Evolutionary conservation across 169 alveolate genomes (phyloP), one percentile per base, ranked within the genome.

Genomic region (Plasmodium falciparum): DNA sequence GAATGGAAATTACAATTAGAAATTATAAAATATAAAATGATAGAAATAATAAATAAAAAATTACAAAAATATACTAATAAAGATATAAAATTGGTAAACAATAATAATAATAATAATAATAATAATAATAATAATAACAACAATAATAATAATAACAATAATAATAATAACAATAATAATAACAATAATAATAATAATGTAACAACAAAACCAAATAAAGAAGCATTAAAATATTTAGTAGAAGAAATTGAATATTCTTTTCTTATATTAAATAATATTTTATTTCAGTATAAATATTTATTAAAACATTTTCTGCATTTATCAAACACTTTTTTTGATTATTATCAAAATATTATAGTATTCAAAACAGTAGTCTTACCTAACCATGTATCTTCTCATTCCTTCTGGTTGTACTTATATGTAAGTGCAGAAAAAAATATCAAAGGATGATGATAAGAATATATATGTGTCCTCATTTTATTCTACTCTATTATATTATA

Each of bases 1-100:
- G 89, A 75, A 39, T 75, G 89, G 89, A 75, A 75, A 39, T 2
- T 61, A 1, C 89, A 75, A 24, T 29, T 75, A 9, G 89, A 75
- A 63, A 75, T 75, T 17, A 39, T 75, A 0, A 75, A 75, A 22
- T 75, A 63, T 24, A 75, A 75, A 39, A 39, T 75, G 13, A 15
- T 75, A 7, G 89, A 75, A 20, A 54, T 75, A 15, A 43, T 75
- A 8, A 75, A 75, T 29, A 45, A 56, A 20, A 9, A 26, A 29
- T 13, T 75, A 17, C 89, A 75, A 56, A 39, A 56, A 39, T 75
- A 75, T 15, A 63, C 89, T 4, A 63, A 24, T 33, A 45, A 47
- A 43, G 66, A 63, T 17, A 17, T 50, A 13, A 33, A 50, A 24
- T 17, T 3, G n/a, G 47, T 20, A 20, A 50, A 29, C 26, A 59